Base-by-base conservation (phyloP, 2,329 filamentous ascomycete species). In the Didymellaceae sp. region DNA sequence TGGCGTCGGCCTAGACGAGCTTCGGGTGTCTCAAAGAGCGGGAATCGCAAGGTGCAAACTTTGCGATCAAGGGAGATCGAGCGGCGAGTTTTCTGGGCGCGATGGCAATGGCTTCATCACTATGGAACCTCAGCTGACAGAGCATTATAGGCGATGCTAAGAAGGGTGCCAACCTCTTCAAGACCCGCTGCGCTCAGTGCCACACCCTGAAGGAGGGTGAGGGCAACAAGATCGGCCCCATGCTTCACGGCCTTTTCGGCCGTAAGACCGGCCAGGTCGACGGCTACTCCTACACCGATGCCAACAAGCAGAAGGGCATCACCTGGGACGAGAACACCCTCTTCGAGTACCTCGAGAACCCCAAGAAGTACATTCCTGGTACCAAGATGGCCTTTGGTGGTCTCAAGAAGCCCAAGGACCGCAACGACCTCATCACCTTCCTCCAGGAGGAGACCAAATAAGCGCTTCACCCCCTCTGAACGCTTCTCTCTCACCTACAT, bases 381-480 rank as follows among this genome's bases (percentile, higher is more conserved):
- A 99, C 94, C 82, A 99, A 97, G 91, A 99, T 99, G 94, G 94
- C 94, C 72, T 99, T 97, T 77, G 94, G 94, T 82, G 94, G 94
- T 78, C 86, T 99, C 75, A 99, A 99, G 92, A 99, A 99, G 90
- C 86, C 86, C 75, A 97, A 97, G 90, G 94, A 97, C 83, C 86
- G 94, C 78, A 96, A 97, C 78, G 93, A 99, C 80, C 84, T 99
- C 72, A 96, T 99, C 86, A 91, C 91, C 72, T 89, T 78, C 85
- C 83, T 91, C 74, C 82, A 84, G 77, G 81, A 89, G 60, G 76
- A 84, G 69, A 90, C 86, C 71, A 80, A 81, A 79, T 91, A 90
- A 80, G 82, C 70, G 73, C 63, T 57, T 46, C 55, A 59, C 74
- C 30, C 31, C 46, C 54, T 21, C 38, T 20, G 48, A 51, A 47